Conservation (phyloP, 1,284 basidiomycete species). For the Phylloporus sp. region DNA sequence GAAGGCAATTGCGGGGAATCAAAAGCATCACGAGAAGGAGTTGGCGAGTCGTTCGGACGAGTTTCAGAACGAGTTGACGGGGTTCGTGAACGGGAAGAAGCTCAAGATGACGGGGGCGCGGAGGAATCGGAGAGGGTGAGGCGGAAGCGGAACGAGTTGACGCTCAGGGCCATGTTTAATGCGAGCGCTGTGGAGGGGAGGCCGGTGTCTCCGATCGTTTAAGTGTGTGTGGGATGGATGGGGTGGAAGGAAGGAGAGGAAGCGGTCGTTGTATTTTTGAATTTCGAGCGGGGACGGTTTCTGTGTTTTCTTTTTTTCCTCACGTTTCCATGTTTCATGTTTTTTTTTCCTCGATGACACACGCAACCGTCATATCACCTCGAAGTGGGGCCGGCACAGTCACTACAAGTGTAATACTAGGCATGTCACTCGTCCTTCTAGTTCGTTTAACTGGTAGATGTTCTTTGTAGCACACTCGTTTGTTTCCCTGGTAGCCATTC, state of each 20-base stretch:
- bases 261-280: constrained; percentile 4
- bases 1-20: constrained; percentile 89
- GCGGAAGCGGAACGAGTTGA: constrained; percentile 81
- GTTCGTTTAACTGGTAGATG: not conserved
- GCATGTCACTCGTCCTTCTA: not conserved
- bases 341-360: not conserved
- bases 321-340: constrained; percentile 1
- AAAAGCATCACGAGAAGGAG: constrained; percentile 79
- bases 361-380: not conserved
- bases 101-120: constrained; percentile 94
- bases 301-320: not conserved
- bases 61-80: constrained; percentile 79
- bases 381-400: not conserved
- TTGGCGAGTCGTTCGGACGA: constrained; percentile 73
- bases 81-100: constrained; percentile 84
- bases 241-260: not conserved
- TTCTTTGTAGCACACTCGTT: no score
- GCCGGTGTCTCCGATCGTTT: constrained; percentile 18
- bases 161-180: constrained; percentile 87
- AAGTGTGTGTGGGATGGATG: no score
- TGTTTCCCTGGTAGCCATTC: no score
- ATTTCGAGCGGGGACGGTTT: constrained; percentile 7
- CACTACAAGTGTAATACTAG: no score
- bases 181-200: constrained; percentile 24
- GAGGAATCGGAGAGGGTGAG: constrained; percentile 89